Base-by-base conservation (phyloP, 805 yeast species). In the Saccharomycopsis oosterbeekiorum region DNA sequence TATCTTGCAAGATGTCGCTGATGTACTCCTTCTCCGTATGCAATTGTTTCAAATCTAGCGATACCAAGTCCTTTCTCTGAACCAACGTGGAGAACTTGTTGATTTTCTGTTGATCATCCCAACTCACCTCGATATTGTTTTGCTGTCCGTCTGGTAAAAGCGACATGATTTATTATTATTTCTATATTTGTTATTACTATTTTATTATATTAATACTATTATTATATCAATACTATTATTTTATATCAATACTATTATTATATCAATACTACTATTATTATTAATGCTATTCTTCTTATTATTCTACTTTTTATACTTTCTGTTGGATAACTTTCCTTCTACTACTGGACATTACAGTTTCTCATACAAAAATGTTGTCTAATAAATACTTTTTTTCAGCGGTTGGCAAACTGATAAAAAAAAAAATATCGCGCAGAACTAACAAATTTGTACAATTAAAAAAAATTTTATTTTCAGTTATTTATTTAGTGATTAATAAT, bases 101-200 rank as follows among this genome's bases (percentile, higher is more conserved):
- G 76, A 93, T 93, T 70, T 83, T 83, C 70, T 88, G 85, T 75
- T 93, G 99, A 71, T 93, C 98, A 62, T 82, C 89, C 86, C 89
- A 85, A 34, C 79, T 73, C 29, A 88, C 96, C 65, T 86, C 89
- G 0, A 78, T 71, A 4, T 78, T 78, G 69, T 82, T 82, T 57
- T 70, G 70, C 65, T 81, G 81, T 34, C 86, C 86, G 65, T 79
- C 78, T 1, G 87, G 86, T 60, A 83, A 65, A 65, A 73, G 40
- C 19, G 42, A 37, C 43, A 55, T 54, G 2, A 2, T 47, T 47
- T 47, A 62, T 19, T 19, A 17, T 24, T 41, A 21, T 10, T 6
- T 19, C 21, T 43, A 26, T 55, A 14, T 15, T 5, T 2, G 15
- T 12, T 8, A 34, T n/a, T 34, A n/a, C n/a, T 3, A 12, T 29